Conservation (phyloP, 192 early-diverging fungal genomes). For the Coemansia sp. region DNA sequence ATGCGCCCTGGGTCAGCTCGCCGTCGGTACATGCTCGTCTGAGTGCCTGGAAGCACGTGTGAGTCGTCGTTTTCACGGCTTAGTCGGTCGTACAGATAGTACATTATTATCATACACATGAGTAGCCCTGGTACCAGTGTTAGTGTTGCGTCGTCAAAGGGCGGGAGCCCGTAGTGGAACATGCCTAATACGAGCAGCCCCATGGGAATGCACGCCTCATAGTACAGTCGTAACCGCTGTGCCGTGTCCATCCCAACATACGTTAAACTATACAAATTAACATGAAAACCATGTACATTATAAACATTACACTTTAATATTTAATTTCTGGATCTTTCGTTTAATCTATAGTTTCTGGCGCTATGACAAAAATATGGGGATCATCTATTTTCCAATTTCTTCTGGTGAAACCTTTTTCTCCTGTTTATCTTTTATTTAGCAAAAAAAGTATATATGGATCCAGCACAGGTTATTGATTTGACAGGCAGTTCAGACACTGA, state of each 20-base stretch:
- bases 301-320: not conserved
- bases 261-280: not conserved
- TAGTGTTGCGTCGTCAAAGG: not conserved
- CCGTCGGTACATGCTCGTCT: conserved; percentile 13
- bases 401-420: not conserved
- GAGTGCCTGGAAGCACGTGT: conserved; percentile 1
- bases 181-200: conserved; percentile 6
- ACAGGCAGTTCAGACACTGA: conserved; percentile 18
- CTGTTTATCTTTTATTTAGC: not conserved
- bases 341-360: not conserved
- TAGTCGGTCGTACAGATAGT: too few relatives aligned
- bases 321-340: not conserved
- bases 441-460: not conserved
- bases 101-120: not conserved
- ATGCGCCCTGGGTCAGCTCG: conserved; percentile 29
- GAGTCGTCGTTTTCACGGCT: not conserved
- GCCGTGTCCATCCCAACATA: conserved; percentile 3
- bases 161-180: conserved; percentile 8
- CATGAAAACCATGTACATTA: not conserved
- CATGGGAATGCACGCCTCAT: conserved; percentile 37
- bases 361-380: conserved; percentile 1
- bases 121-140: not conserved
- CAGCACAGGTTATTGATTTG: conserved; percentile 20
- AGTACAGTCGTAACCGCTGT: conserved; percentile 21
- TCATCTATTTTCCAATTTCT: not conserved